Percentiles rank a stretch among this genome's conserved stretches.
Evolutionary conservation across 257 asterid genomes (phyloP).

Genomic region (Penstemon davidsonii): DNA sequence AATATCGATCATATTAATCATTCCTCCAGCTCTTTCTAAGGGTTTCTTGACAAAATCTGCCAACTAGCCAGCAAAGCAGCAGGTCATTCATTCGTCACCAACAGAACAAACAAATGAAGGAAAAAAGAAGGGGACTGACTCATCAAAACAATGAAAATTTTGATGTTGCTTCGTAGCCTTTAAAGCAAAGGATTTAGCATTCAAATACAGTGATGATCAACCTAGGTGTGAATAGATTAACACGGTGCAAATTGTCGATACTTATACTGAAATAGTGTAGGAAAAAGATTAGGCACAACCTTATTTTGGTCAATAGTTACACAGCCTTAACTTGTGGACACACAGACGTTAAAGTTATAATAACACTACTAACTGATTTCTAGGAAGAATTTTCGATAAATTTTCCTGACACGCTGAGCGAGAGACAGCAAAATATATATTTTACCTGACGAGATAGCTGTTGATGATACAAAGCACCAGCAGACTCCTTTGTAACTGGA

Average conservation of each 20-base stretch:
- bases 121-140: not conserved
- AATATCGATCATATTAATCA: constrained; percentile 81
- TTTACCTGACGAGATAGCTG: constrained; percentile 93
- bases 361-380: not conserved
- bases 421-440: constrained; percentile 19
- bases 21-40: constrained; percentile 93
- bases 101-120: not conserved
- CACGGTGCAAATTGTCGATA: too few relatives aligned
- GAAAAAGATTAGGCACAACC: not conserved
- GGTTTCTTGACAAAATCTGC: constrained; percentile 93
- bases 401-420: too few relatives aligned
- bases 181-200: constrained; percentile 7
- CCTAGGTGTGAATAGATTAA: too few relatives aligned
- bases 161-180: too few relatives aligned
- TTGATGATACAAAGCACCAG: constrained; percentile 98
- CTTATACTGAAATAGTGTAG: too few relatives aligned
- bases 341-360: not conserved
- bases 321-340: not conserved
- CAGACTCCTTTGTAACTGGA: constrained; percentile 97
- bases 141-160: too few relatives aligned
- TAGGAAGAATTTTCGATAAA: too few relatives aligned
- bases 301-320: not conserved
- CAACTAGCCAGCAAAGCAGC: constrained; percentile 46
- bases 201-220: not conserved
- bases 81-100: not conserved